Base-by-base conservation (phyloP, 352 stramenopile species). In the Achlya hypogyna region DNA sequence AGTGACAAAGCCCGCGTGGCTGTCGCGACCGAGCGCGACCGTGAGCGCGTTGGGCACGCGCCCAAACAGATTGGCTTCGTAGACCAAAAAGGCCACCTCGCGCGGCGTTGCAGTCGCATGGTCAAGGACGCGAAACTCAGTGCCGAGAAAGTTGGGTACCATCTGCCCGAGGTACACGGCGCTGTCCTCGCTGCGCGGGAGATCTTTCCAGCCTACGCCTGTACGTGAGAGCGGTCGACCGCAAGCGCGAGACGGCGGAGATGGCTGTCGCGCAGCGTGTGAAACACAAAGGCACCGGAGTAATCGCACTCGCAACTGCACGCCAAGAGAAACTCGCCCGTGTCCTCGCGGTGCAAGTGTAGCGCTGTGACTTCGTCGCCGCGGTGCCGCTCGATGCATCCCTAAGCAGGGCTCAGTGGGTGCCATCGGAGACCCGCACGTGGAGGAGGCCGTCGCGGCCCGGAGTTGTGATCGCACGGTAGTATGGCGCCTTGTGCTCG, bases 281-380 rank as follows among this genome's bases (percentile, higher is more conserved):
- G 86, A 67, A 95, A 95, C 28, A 93, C 38, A 58, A 92, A 91
- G 10, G 72, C 74, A 16, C 86, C 84, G 8, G 79, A 86, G 31
- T 69, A 74, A n/a, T 89, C 83, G 56, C 80, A 89, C 54, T 75
- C 70, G 40, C 81, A 89, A 20, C 79, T 88, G n/a, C 78, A 81
- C 53, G 83, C 79, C 25, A 91, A 38, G 29, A 91, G 51, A 60
- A 91, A 91, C 72, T 87, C 82, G 45, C 85, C 84, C 27, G 84
- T 93, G 70, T 90, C 81, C 62, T 93, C 82, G 16, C 75, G 76
- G 38, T 95, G 81, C 49, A 95, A 85, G 69, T 94, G 89, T 51
- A 93, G 89, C 47, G 87, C 76, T 22, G 84, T 93, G n/a, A 93
- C 79, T n/a, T 77, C 78, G 22, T 90, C 77, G 4, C 87, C 86